A percentile compares a stretch with the other conserved stretches of the same genome.
Conservation (phyloP, 495 filamentous ascomycete genomes). For the Aspergillus sparsus region DNA sequence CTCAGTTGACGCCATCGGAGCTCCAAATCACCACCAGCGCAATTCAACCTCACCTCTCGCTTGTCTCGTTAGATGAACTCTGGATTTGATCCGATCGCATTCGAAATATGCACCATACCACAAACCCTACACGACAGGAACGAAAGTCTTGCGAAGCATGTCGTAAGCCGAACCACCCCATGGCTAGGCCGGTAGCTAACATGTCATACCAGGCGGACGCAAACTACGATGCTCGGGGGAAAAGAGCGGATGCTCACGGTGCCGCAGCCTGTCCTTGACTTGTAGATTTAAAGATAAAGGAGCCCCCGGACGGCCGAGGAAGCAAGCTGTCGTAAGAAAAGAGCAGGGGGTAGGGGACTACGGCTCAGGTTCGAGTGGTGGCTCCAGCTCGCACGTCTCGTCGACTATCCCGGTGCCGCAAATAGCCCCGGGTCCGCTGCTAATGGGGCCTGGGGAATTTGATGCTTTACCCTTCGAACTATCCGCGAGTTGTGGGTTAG, state of each 20-base stretch:
- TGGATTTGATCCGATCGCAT: not conserved
- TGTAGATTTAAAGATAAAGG: conserved; percentile 15
- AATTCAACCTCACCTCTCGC: conserved; percentile 8
- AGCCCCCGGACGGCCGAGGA: conserved; percentile 10
- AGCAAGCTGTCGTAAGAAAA: conserved; percentile 1
- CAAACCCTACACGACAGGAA: conserved; percentile 4
- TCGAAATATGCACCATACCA: conserved; percentile 6
- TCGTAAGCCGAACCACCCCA: conserved; percentile 6
- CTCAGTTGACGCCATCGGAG: conserved; percentile 8
- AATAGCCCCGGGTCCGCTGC: not conserved
- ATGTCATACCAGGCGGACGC: not conserved
- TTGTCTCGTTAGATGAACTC: not conserved
- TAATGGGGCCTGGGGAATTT: not conserved
- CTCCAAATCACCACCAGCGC: conserved; percentile 7
- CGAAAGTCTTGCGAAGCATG: conserved; percentile 15
- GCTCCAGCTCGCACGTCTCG: conserved; percentile 4
- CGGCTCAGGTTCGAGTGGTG: not conserved
- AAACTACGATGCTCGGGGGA: conserved; percentile 10
- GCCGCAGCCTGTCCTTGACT: conserved; percentile 1
- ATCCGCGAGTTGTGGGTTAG: conserved; percentile 1
- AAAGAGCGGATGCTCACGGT: conserved; percentile 9
- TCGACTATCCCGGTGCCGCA: not conserved
- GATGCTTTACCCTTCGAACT: conserved; percentile 1
- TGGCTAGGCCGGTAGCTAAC: not conserved
- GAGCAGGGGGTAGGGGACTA: not conserved